Base-by-base conservation (phyloP, 1,139 yeast genomes). In the Suhomyces chickasaworum region DNA sequence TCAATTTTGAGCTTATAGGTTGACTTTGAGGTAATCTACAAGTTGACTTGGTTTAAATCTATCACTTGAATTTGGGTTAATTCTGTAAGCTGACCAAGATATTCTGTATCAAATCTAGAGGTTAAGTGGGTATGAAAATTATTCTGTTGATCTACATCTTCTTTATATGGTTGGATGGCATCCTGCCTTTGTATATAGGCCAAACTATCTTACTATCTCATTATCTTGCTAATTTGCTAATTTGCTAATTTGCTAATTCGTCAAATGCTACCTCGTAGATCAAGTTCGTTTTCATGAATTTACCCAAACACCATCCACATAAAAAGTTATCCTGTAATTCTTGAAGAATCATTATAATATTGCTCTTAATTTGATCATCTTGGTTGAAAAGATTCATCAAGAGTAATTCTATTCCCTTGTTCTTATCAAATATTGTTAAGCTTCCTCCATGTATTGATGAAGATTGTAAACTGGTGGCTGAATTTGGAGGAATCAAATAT, bases 311-410 rank as follows among this genome's bases (percentile, higher is more conserved):
- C 80, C 79, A 75, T 4, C 78, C 78, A 55, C 79, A 74, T 22
- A 75, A 57, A 46, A 66, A 70, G 59, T 73, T 73, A 45, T 75
- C 79, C 47, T 68, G 75, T 36, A 75, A 59, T 54, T 75, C 79
- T 52, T 74, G 78, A 44, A 75, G 55, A 23, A 75, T 75, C 76
- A 72, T 70, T 12, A 73, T 64, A 13, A 75, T 60, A 49, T 71
- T 73, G 18, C 70, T 61, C 53, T 74, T 75, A 39, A 75, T 64
- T 48, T 70, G 74, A 49, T 72, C 68, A 51, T 74, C 61, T 23
- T 74, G 58, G 81, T 80, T 46, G 77, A 79, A 58, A 77, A 80
- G 66, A 55, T 82, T 52, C 20, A 74, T 53, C 39, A 73, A 58
- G 18, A 75, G 55, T 17, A 73, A 58, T 52, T 76, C 80, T 25